Conservation (phyloP, 2,329 filamentous ascomycete species). For the Fusarium decemcellulare region DNA sequence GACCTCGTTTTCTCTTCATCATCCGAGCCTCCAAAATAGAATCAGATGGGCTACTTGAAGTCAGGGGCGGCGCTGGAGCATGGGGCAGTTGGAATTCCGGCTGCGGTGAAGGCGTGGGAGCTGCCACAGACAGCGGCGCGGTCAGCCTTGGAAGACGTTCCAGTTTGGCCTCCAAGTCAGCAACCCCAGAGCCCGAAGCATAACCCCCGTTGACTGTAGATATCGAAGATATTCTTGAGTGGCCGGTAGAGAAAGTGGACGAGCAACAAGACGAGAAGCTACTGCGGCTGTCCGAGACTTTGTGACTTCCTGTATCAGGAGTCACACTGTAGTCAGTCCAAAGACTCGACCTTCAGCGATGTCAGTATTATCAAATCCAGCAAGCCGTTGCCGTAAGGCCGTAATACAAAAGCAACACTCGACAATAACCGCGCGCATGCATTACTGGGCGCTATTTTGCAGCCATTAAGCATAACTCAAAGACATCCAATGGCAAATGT, state of each 20-base stretch:
- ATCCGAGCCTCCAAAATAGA: slow-evolving; percentile 31
- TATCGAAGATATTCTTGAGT: slow-evolving; percentile 68
- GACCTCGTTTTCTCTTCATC: slow-evolving; percentile 38
- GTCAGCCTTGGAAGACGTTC: slow-evolving; percentile 45
- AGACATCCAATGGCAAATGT: not conserved
- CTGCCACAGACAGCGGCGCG: slow-evolving; percentile 23
- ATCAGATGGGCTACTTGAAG: slow-evolving; percentile 31
- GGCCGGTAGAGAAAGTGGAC: slow-evolving; percentile 60
- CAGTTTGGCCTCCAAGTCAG: slow-evolving; percentile 57
- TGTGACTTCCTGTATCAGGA: slow-evolving; percentile 43
- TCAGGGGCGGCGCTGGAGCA: slow-evolving; percentile 5
- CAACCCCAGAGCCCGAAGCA: slow-evolving; percentile 50
- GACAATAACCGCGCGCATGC: no score
- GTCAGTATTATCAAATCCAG: slow-evolving; percentile 20
- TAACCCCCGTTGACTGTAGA: slow-evolving; percentile 64
- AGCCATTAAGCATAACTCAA: no score
- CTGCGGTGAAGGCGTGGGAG: slow-evolving; percentile 19
- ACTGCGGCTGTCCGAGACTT: slow-evolving; percentile 64
- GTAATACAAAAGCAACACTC: not conserved
- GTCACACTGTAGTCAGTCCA: slow-evolving; percentile 39
- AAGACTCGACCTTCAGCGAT: slow-evolving; percentile 35
- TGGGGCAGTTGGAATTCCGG: slow-evolving; percentile 26
- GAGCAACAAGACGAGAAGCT: slow-evolving; percentile 66
- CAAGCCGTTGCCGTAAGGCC: no score
- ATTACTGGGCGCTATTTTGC: no score